Evolutionary conservation across 805 yeast genomes (phyloP).

Genomic region (Grigorovia humatica): DNA sequence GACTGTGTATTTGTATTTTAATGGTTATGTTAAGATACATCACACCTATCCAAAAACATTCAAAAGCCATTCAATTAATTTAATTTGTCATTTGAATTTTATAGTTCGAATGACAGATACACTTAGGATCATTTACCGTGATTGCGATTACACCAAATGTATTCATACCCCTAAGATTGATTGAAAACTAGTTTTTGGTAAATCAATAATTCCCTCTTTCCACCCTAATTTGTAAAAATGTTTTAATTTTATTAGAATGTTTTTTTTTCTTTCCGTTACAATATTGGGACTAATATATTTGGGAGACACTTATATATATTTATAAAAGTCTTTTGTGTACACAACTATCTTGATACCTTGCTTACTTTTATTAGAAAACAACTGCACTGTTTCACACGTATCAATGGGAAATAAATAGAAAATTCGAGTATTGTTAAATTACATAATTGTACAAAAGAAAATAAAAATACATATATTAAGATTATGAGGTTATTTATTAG

Average conservation of each 20-base stretch:
- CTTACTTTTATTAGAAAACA: not conserved
- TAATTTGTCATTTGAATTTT: not conserved
- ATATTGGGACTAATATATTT: slow-evolving; percentile 27
- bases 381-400: no score
- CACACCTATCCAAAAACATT: slow-evolving; percentile 14
- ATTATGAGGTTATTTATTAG: no score
- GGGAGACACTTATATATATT: slow-evolving; percentile 15
- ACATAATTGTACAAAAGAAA: not conserved
- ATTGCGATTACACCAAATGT: slow-evolving; percentile 27
- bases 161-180: slow-evolving; percentile 22
- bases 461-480: not conserved
- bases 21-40: no score
- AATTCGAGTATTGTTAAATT: not conserved
- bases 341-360: not conserved
- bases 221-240: slow-evolving; percentile 26
- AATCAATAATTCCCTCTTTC: slow-evolving; percentile 24
- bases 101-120: not conserved
- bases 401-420: not conserved
- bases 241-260: not conserved
- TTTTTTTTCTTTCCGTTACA: slow-evolving; percentile 12
- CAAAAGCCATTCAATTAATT: slow-evolving; percentile 23
- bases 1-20: no score
- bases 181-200: slow-evolving; percentile 31
- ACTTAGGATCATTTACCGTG: slow-evolving; percentile 22
- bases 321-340: not conserved